Base-by-base conservation (phyloP, 2,329 filamentous ascomycete genomes). In the Calonectria hongkongensis region DNA sequence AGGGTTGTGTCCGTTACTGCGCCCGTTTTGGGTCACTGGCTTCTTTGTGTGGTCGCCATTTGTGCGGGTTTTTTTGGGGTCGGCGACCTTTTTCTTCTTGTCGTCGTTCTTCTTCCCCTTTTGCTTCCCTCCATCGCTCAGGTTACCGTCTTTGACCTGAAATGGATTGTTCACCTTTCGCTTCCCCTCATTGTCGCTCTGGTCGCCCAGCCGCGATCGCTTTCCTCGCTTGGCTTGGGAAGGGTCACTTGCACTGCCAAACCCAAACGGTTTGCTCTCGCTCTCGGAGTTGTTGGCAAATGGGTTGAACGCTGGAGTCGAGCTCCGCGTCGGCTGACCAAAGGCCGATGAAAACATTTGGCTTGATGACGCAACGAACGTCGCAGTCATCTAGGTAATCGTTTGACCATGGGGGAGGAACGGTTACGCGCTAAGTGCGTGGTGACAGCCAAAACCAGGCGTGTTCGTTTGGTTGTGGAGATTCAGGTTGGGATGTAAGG, bases 351-450 rank as follows among this genome's bases (percentile, higher is more conserved):
- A 82, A 80, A 83, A 82, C 84, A 85, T 85, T 78, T 81, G 79
- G 78, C 75, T 81, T 78, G 83, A 84, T 82, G 83, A 83, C 83
- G 84, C 84, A 84, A 84, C 83, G 72, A 73, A 74, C 77, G 83
- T 85, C 82, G 83, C 84, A 83, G 79, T 82, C 83, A 85, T 80
- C 82, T 78, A 77, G 70, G 73, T 68, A 75, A 73, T 79, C 74
- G 79, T 79, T 80, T 79, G 79, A 75, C 79, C 84, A 85, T 85
- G 79, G 74, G 79, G 77, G 74, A 74, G 74, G 39, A 73, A 50
- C 74, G 66, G 41, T 54, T 76, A 72, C 62, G 70, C 74, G 74
- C 62, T 58, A 68, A 63, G 67, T 75, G 69, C 67, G 71, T 73
- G 67, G 65, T 50, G 65, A 72, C 48, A 71, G 56, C 47, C 30